Evolutionary conservation across 2,329 filamentous ascomycete species (phyloP).

Genomic region (Dendrostoma leiphaemia): DNA sequence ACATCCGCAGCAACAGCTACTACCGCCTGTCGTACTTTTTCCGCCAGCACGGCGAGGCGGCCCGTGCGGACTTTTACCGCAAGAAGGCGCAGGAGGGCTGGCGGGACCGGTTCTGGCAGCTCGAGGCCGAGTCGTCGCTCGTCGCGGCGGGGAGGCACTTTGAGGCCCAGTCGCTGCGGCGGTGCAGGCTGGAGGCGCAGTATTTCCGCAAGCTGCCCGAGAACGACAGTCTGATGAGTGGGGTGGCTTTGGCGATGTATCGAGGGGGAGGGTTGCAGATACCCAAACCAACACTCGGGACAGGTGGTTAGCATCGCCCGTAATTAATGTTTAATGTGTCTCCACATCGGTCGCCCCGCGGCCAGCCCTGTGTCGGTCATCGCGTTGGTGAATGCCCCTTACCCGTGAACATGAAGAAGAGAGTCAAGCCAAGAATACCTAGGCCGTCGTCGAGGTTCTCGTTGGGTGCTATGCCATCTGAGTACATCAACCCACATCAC

Average conservation of each 20-base stretch:
- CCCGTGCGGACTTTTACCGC: neutral
- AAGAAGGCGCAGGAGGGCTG: constrained; percentile 17
- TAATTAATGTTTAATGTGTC: no score
- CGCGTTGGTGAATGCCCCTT: no score
- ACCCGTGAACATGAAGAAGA: no score
- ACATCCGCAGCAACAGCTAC: constrained; percentile 19
- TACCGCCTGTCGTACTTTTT: constrained; percentile 15
- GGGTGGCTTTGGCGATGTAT: neutral
- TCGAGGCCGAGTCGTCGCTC: constrained; percentile 14
- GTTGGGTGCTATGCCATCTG: no score
- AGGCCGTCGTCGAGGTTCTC: no score
- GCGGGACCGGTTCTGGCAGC: constrained; percentile 15
- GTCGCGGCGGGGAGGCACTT: constrained; percentile 11
- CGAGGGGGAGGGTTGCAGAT: neutral
- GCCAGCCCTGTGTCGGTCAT: no score
- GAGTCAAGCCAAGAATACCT: no score
- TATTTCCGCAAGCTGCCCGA: constrained; percentile 16
- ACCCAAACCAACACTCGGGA: neutral
- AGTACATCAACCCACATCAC: no score
- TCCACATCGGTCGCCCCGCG: no score
- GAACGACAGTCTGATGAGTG: constrained; percentile 3
- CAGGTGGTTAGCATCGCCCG: no score
- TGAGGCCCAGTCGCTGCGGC: constrained; percentile 18
- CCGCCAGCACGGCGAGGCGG: neutral
- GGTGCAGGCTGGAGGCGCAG: constrained; percentile 17